These are phyloP conservation scores for Agrocybe praecox DNA, from an alignment of 768 basidiomycete species.

Conservation along the genomic window DNA sequence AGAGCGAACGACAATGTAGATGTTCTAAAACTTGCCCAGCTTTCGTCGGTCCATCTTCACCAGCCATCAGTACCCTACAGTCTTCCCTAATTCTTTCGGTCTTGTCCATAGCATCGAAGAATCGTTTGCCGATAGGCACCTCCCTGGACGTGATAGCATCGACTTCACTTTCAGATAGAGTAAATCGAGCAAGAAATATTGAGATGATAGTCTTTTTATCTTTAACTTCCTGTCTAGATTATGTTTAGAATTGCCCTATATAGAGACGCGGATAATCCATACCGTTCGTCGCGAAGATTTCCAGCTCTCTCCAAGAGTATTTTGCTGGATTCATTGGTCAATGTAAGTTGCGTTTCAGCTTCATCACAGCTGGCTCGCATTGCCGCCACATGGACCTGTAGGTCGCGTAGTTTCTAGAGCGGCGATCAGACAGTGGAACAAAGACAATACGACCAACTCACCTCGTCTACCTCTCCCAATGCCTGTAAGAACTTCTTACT, in stretches of 20 bases:
- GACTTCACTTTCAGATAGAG: constrained; percentile 72
- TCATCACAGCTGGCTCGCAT: constrained; percentile 87
- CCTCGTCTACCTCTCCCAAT: constrained; percentile 89
- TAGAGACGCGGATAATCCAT: no score
- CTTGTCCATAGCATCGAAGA: constrained; percentile 89
- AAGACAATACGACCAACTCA: constrained; percentile 41
- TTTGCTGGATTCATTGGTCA: constrained; percentile 78
- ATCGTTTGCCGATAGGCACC: constrained; percentile 67
- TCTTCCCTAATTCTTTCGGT: constrained; percentile 82
- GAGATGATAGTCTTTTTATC: constrained; percentile 73
- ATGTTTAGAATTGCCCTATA: neutral
- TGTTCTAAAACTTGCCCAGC: constrained; percentile 54
- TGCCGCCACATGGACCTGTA: constrained; percentile 74
- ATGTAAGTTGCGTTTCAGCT: constrained; percentile 73
- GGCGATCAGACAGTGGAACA: neutral
- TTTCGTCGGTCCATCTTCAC: constrained; percentile 76
- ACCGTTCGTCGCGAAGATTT: constrained; percentile 76
- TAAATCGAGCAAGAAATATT: constrained; percentile 85
- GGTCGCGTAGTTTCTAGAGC: constrained; percentile 76
- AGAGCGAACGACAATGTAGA: neutral
- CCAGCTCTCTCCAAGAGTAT: constrained; percentile 83
- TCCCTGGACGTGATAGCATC: constrained; percentile 79
- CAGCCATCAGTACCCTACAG: constrained; percentile 85
- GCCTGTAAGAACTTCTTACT: constrained; percentile 83
- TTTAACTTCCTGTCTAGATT: constrained; percentile 64